Percentiles rank a stretch among this genome's conserved stretches.
These are phyloP conservation scores for Penicillium sp. DNA, from an alignment of 2,329 filamentous ascomycete species.

Conservation along the genomic window DNA sequence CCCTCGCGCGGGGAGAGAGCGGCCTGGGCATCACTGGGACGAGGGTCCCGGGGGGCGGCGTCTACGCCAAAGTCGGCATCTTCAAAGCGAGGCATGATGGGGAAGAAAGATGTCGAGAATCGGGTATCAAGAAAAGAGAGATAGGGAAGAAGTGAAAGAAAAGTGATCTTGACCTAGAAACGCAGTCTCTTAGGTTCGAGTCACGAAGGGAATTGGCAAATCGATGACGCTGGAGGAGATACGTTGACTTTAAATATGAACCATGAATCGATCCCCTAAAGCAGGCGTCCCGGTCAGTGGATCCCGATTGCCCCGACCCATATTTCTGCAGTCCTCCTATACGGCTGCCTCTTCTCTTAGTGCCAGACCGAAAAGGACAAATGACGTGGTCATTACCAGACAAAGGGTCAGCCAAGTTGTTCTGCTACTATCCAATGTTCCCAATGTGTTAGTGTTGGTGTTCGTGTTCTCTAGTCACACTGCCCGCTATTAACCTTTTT, in stretches of 20 bases:
- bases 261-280: background rate
- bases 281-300: background rate
- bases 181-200: background rate
- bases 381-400: background rate
- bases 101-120: background rate
- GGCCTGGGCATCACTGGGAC: background rate
- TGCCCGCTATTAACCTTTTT: too few species aligned
- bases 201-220: background rate
- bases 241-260: background rate
- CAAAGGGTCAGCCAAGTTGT: too few species aligned
- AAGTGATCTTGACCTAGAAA: background rate
- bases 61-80: constrained; percentile 54
- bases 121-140: background rate
- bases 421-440: too few species aligned
- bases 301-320: background rate
- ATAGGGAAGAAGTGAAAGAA: background rate
- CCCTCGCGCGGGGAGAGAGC: background rate
- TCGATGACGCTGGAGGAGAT: background rate
- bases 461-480: too few species aligned
- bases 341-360: background rate
- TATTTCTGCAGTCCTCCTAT: background rate
- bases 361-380: background rate
- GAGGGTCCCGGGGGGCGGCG: constrained; percentile 22
- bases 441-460: too few species aligned
- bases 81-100: constrained; percentile 60